Evolutionary conservation across 2,329 filamentous ascomycete genomes (phyloP).

Genomic region (Falciphora oryzae): DNA sequence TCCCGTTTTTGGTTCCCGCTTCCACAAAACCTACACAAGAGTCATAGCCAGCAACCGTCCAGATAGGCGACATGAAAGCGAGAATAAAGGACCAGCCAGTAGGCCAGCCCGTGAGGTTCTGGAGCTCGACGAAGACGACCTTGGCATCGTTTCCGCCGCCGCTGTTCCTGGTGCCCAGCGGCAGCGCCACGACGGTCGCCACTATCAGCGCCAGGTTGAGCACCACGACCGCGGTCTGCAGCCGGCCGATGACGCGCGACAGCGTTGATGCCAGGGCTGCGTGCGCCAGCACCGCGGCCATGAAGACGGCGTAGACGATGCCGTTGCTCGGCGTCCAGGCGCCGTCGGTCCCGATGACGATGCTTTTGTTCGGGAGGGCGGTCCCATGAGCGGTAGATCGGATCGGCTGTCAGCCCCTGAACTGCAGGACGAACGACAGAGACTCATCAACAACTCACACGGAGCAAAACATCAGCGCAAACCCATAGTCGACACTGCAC

Average conservation of each 20-base stretch:
- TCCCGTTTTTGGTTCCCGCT: background rate
- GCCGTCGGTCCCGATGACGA: slow-evolving; percentile 51
- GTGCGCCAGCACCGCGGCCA: slow-evolving; percentile 46
- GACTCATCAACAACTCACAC: slow-evolving; percentile 27
- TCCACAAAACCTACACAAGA: slow-evolving; percentile 41
- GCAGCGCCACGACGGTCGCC: slow-evolving; percentile 51
- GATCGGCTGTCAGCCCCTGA: background rate
- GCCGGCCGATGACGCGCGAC: slow-evolving; percentile 51
- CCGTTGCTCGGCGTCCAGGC: slow-evolving; percentile 50
- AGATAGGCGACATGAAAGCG: slow-evolving; percentile 55
- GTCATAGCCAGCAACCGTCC: slow-evolving; percentile 54
- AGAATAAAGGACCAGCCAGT: slow-evolving; percentile 54
- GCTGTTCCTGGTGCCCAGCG: slow-evolving; percentile 35
- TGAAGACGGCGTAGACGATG: slow-evolving; percentile 51
- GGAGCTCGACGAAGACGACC: slow-evolving; percentile 51
- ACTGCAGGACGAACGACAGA: background rate
- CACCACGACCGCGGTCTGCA: slow-evolving; percentile 50
- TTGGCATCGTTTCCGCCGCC: slow-evolving; percentile 31
- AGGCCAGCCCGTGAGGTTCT: slow-evolving; percentile 54
- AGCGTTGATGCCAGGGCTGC: slow-evolving; percentile 47
- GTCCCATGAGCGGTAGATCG: too few relatives aligned
- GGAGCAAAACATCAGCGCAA: slow-evolving; percentile 52
- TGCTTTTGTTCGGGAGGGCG: slow-evolving; percentile 18
- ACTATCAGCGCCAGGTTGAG: slow-evolving; percentile 51
- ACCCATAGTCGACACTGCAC: slow-evolving; percentile 54